Evolutionary conservation across 2,329 filamentous ascomycete genomes (phyloP), one percentile per base, ranked within the genome.

Genomic region (Pseudogymnoascus sp.): DNA sequence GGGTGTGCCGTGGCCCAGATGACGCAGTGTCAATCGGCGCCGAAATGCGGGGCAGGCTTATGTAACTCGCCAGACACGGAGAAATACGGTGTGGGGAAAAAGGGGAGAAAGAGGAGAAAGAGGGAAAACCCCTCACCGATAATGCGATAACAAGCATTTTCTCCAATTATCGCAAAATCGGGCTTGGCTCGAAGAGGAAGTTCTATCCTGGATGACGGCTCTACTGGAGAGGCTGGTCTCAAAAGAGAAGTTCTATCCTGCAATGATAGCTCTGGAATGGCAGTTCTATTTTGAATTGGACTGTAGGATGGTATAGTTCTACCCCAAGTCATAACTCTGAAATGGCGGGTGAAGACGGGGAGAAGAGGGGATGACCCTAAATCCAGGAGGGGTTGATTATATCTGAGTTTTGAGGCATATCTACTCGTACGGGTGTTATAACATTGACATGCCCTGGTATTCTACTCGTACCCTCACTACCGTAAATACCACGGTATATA

Each of bases 21-120:
- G 48, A 57, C 48, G 48, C 48, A 57, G 48, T 57, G 28, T 19
- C 48, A 54, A 57, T 57, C 25, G n/a, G n/a, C 25, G 48, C 31
- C 48, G 25, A 57, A 34, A 57, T 57, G 48, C 25, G 48, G 48
- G 28, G 48, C 48, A 19, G 21, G 48, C 48, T 57, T 57, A 57
- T 57, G 48, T 57, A 57, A 57, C 31, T 10, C 14, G 31, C 25
- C 25, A n/a, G n/a, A 34, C 48, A 19, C n/a, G 31, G 31, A 34
- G 31, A 34, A 34, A 34, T 10, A 34, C 31, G 13, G 48, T 57
- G 48, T 57, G 48, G 48, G 48, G 48, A 57, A 57, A 57, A 57
- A 34, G n/a, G 25, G 48, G 48, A 45, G 19, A 45, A 45, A 45
- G 13, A 11, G 41, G 25, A 31, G 25, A 31, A 45, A 48, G 7